These are phyloP conservation scores for Cornus florida DNA, from an alignment of 148 eudicot species.

Conservation along the genomic window DNA sequence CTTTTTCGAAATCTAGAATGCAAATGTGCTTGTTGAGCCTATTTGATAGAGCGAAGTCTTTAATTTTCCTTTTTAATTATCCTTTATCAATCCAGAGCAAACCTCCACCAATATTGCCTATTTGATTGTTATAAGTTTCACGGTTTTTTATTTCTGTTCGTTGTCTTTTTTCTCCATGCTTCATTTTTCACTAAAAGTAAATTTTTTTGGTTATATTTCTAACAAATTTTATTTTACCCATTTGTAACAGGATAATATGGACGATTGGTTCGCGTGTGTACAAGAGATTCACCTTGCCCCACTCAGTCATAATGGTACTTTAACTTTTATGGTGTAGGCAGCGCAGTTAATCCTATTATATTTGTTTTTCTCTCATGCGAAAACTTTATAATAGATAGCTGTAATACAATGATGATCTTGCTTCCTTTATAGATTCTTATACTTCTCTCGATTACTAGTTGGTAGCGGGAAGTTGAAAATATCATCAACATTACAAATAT, in stretches of 20 bases:
- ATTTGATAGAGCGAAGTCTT: background rate
- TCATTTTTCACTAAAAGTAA: background rate
- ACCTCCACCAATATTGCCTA: no score
- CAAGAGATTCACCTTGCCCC: slow-evolving; percentile 81
- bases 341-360: background rate
- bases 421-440: background rate
- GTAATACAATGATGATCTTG: no score
- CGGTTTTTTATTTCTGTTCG: background rate
- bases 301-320: slow-evolving; percentile 70
- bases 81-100: background rate
- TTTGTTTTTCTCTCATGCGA: background rate
- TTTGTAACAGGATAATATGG: slow-evolving; percentile 82
- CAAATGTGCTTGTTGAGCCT: background rate
- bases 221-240: background rate
- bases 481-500: background rate
- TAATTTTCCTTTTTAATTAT: no score
- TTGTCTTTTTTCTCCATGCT: background rate
- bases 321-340: background rate
- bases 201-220: background rate
- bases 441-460: slow-evolving; percentile 1
- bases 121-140: no score
- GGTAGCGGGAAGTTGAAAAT: background rate
- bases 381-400: background rate
- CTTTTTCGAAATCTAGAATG: background rate
- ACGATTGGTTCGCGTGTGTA: slow-evolving; percentile 70